Conservation (phyloP, 2,329 filamentous ascomycete species). For the Ophiocordyceps australis region DNA sequence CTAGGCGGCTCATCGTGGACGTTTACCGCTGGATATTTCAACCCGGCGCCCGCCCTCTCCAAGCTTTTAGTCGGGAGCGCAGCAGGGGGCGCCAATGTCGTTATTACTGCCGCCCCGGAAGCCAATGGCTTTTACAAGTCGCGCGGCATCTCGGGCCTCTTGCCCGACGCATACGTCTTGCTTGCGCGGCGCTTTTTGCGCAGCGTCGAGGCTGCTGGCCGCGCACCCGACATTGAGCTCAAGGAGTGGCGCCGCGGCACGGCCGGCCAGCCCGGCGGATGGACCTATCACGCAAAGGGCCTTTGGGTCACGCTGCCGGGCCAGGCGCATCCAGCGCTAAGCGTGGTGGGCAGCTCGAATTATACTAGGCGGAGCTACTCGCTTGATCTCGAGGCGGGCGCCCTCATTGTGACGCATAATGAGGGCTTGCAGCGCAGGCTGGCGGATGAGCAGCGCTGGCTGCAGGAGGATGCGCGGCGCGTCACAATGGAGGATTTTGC, state of each 20-base stretch:
- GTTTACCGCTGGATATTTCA: conserved; percentile 97
- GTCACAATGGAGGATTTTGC: conserved; percentile 66
- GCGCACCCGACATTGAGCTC: conserved; percentile 43
- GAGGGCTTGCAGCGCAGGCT: conserved; percentile 51
- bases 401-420: conserved; percentile 68
- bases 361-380: conserved; percentile 91
- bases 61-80: conserved; percentile 60
- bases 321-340: conserved; percentile 52
- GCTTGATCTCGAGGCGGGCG: conserved; percentile 79
- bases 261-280: conserved; percentile 64
- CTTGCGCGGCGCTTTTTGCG: conserved; percentile 69
- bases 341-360: conserved; percentile 79
- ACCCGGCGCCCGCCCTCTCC: conserved; percentile 74
- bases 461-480: conserved; percentile 53
- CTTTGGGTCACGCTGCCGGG: conserved; percentile 68
- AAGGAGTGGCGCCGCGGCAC: conserved; percentile 80
- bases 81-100: conserved; percentile 55
- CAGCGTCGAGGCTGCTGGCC: conserved; percentile 24
- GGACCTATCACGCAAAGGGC: conserved; percentile 97
- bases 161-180: conserved; percentile 83
- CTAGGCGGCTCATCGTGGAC: conserved; percentile 68
- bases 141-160: conserved; percentile 70
- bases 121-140: conserved; percentile 93
- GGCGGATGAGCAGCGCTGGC: conserved; percentile 62
- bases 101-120: conserved; percentile 81